Base-by-base conservation (phyloP, 2,329 filamentous ascomycete genomes). In the Botrytis porri region DNA sequence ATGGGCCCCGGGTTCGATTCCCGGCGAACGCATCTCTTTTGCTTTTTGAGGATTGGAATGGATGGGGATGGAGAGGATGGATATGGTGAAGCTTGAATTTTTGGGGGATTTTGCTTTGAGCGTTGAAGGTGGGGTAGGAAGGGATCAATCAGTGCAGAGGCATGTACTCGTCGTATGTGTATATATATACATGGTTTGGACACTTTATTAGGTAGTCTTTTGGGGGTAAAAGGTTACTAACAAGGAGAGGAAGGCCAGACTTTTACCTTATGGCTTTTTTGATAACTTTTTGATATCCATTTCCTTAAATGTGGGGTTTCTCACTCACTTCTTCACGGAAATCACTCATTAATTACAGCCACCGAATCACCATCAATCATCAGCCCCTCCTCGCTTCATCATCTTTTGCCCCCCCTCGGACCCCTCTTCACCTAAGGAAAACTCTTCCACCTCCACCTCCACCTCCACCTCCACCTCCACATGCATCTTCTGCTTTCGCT, bases 1-100 rank as follows among this genome's bases (percentile, higher is more conserved):
- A 61, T 61, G 59, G 59, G 59, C 59, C 59, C 59, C 60, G 60
- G 60, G 60, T 62, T 41, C 35, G 60, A 62, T 41, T 62, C 60
- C 60, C 60, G 60, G 60, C 35, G 60, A 62, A 41, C 60, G 60
- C 25, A 39, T 6, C n/a, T 1, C 2, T 41, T 37, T 16, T 37
- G 10, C 22, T n/a, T 39, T 37, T 9, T 22, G n/a, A 4, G 2
- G 25, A 6, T 4, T n/a, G 3, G 2, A 39, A 9, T 39, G 22
- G 1, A 37, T 1, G 22, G 48, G 48, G 10, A 35, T 37, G 8
- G 25, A 32, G 29, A n/a, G 22, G 32, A 45, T 45, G 3, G 45
- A 48, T n/a, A n/a, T 54, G 25, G 48, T 54, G 25, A 54, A 25
- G 25, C 12, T 54, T n/a, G 25, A 7, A 54, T 16, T n/a, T 7